These are phyloP conservation scores for Solanum chiquidenum DNA, from an alignment of 257 asterid species.

Conservation along the genomic window DNA sequence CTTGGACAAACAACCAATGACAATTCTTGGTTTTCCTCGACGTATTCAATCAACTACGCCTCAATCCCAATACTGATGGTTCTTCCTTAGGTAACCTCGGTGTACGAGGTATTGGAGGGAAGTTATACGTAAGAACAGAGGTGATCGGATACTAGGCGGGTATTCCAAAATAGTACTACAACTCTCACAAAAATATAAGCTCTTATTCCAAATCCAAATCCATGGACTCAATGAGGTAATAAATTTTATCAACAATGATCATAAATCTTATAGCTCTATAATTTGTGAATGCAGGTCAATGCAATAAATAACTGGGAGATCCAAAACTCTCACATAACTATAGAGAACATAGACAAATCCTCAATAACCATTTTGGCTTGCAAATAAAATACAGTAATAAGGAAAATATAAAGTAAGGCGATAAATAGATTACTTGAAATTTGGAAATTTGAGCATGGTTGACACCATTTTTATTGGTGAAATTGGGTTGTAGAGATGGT, in stretches of 20 bases:
- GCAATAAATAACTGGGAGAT: background rate
- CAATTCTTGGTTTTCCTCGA: background rate
- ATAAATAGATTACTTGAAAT: constrained; percentile 40
- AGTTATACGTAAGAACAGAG: background rate
- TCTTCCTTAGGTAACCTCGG: background rate
- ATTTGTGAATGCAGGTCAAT: background rate
- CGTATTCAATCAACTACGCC: background rate
- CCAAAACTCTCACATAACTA: background rate
- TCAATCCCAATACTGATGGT: background rate
- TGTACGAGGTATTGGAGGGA: background rate
- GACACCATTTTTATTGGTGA: constrained; percentile 31
- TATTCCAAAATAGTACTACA: background rate
- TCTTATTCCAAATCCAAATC: background rate
- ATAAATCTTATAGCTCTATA: background rate
- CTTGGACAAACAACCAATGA: background rate
- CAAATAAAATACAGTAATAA: no score
- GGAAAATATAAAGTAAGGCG: background rate
- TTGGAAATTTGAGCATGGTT: constrained; percentile 56
- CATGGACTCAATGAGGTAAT: background rate
- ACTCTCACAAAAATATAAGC: background rate
- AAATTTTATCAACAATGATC: background rate
- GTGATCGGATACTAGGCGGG: background rate
- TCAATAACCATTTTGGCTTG: background rate
- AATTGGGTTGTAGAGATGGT: constrained; percentile 40
- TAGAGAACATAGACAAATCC: background rate